Conservation (phyloP, 1,284 basidiomycete species). For the Rhizoctonia solani region DNA sequence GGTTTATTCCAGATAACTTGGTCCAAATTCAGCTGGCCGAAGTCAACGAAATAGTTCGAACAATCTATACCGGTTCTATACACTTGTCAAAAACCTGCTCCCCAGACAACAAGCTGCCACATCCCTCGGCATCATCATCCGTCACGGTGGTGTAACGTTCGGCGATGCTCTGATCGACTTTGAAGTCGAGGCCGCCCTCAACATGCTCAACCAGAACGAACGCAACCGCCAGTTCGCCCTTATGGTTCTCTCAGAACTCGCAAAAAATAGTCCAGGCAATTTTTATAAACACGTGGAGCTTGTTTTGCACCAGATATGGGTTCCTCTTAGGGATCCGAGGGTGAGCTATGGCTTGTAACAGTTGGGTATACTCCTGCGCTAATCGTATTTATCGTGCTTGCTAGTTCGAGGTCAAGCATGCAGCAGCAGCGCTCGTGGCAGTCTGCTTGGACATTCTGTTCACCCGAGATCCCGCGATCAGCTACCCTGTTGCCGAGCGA, state of each 20-base stretch:
- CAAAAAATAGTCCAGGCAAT: conserved; percentile 79
- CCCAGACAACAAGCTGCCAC: conserved; percentile 11
- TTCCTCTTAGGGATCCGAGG: conserved; percentile 61
- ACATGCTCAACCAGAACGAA: conserved; percentile 23
- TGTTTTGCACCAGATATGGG: conserved; percentile 89
- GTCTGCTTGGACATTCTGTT: conserved; percentile 30
- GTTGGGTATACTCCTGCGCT: neutral
- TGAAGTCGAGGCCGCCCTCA: conserved; percentile 22
- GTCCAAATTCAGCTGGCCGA: conserved; percentile 8
- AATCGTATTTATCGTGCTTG: conserved; percentile 1
- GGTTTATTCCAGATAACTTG: conserved; percentile 6
- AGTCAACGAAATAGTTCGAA: conserved; percentile 12
- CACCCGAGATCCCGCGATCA: conserved; percentile 13
- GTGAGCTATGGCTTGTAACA: conserved; percentile 6
- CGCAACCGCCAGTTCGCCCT: conserved; percentile 20
- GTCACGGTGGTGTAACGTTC: conserved; percentile 1
- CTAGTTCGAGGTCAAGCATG: conserved; percentile 30
- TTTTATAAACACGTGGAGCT: conserved; percentile 85
- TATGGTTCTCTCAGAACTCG: conserved; percentile 51
- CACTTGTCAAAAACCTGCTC: conserved; percentile 4
- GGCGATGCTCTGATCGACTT: conserved; percentile 17
- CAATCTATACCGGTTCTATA: conserved; percentile 30
- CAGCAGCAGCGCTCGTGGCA: conserved; percentile 20
- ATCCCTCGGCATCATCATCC: conserved; percentile 7
- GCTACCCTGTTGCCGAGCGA: conserved; percentile 14